Evolutionary conservation across 345 rosid species (phyloP).

Genomic region (Sapria himalayana): DNA sequence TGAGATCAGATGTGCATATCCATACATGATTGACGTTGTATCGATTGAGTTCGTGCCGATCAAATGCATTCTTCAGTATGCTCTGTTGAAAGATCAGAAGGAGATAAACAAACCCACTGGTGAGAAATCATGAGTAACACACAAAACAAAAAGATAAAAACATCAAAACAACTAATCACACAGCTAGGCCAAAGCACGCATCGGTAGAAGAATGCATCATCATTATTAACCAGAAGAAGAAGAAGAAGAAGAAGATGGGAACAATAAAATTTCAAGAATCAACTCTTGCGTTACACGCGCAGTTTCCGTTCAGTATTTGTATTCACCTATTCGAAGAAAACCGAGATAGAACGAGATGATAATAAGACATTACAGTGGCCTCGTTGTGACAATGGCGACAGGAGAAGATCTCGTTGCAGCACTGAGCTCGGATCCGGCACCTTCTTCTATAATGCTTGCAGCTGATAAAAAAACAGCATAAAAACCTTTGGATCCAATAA

Average conservation of each 20-base stretch:
- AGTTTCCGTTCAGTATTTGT: too few relatives aligned
- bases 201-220: too few relatives aligned
- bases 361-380: conserved; percentile 23
- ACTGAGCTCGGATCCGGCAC: conserved; percentile 80
- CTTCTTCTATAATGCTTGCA: conserved; percentile 89
- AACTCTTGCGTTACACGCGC: too few relatives aligned
- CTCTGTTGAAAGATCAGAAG: conserved; percentile 32
- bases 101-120: too few relatives aligned
- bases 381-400: conserved; percentile 98
- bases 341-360: too few relatives aligned
- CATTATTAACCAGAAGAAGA: not conserved
- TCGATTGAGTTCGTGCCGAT: conserved; percentile 66
- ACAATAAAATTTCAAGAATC: not conserved
- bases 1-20: too few relatives aligned
- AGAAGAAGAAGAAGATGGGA: not conserved
- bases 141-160: too few relatives aligned
- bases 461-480: conserved; percentile 13
- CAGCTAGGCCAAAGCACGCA: too few relatives aligned
- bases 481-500: not conserved
- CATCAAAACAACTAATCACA: too few relatives aligned
- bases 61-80: conserved; percentile 33
- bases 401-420: conserved; percentile 74
- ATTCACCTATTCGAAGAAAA: too few relatives aligned
- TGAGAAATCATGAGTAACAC: too few relatives aligned
- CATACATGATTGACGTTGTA: conserved; percentile 61